Base-by-base conservation (phyloP, 106 monocot species). In the Xerophyta viscosa region DNA sequence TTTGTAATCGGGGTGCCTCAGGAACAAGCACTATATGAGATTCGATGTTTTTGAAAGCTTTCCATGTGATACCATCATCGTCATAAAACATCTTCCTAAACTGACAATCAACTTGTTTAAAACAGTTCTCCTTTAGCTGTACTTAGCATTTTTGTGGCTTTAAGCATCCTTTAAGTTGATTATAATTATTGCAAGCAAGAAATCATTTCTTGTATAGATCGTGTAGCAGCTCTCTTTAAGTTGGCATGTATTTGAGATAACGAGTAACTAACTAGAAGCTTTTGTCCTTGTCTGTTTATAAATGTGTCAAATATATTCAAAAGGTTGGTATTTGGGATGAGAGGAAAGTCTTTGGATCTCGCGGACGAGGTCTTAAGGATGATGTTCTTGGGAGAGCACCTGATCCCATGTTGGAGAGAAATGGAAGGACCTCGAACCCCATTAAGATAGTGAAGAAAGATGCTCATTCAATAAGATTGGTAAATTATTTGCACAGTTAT, bases 321-420 rank as follows among this genome's bases (percentile, higher is more conserved):
- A n/a, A 99, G 98, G 82, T 90, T 24, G 66, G 66, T 26, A 99
- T 99, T 31, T 99, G 98, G 98, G 98, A 99, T 60, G 86, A 99
- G 24, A 79, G 98, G 27, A 99, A 90, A 64, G 98, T 99, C 2
- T 99, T 99, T 86, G 98, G 98, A 27, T 90, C 98, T 42, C 98
- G 82, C 61, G 78, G 77, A 9, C 70, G 63, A 53, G 58, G 71
- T 19, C 80, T 99, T 57, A 99, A 99, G 19, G 46, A 46, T 19
- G 19, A 18, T 46, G 20, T 20, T 6, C 19, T 46, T 19, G 19
- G 46, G 46, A 46, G 20, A 46, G 63, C 71, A 21, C 45, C 72
- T 50, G 63, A 54, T 47, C 22, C 64, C 55, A 36, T 51, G 29
- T 45, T 69, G 54, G 90, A 77, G 22, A 79, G 48, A 65, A 81